phyloP scores from a whole-genome alignment of 768 basidiomycete species.

The Lentinula aciculospora region DNA sequence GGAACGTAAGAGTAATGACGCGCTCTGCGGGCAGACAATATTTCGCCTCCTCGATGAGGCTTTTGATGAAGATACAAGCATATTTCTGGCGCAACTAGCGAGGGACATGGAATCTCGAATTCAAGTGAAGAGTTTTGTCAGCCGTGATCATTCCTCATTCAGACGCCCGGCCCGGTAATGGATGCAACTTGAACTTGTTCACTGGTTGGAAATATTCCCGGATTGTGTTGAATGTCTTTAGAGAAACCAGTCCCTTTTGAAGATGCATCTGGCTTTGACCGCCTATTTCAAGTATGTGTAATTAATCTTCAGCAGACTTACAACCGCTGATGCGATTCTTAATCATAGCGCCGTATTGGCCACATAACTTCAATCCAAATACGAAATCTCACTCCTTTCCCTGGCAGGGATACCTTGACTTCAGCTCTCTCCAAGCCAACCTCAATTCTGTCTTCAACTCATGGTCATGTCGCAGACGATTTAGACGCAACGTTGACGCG shows the following conservation, averaged over 20 bases:
- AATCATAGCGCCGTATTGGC: slow-evolving; percentile 57
- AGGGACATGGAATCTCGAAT: slow-evolving; percentile 10
- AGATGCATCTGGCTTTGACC: neutral
- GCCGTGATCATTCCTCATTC: neutral
- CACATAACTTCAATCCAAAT: slow-evolving; percentile 72
- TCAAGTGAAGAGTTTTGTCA: neutral
- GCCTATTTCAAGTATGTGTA: neutral
- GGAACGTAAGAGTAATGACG: neutral
- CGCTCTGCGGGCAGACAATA: neutral
- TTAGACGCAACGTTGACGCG: slow-evolving; percentile 55
- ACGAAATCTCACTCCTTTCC: slow-evolving; percentile 81
- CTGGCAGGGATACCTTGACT: slow-evolving; percentile 70
- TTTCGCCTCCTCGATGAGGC: neutral
- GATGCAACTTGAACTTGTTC: neutral
- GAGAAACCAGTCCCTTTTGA: slow-evolving; percentile 2
- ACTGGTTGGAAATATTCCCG: neutral
- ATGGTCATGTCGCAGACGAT: slow-evolving; percentile 64
- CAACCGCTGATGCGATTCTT: slow-evolving; percentile 6
- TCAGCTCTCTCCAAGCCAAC: slow-evolving; percentile 68
- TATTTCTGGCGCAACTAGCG: slow-evolving; percentile 2
- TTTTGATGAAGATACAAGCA: neutral
- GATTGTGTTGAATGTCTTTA: neutral
- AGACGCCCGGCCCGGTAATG: neutral
- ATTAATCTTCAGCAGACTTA: neutral
- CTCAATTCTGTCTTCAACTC: slow-evolving; percentile 37